These are phyloP conservation scores for Fabrea salina DNA, from an alignment of 169 alveolate species.

Conservation along the genomic window DNA sequence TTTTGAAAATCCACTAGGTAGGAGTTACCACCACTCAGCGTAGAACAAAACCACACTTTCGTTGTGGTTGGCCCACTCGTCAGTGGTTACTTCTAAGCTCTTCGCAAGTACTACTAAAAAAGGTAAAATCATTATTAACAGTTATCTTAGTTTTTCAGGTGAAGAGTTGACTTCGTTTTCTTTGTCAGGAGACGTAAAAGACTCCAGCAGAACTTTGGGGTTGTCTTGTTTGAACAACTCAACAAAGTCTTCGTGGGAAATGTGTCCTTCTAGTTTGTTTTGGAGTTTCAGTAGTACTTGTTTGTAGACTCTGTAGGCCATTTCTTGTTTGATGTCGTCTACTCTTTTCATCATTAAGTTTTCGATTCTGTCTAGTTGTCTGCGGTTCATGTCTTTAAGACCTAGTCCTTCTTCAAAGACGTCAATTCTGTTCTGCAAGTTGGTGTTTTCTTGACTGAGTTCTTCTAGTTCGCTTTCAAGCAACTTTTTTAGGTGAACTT, in stretches of 20 bases:
- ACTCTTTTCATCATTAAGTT: neutral
- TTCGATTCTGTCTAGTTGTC: neutral
- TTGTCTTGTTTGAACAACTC: no score
- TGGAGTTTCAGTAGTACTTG: no score
- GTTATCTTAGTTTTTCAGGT: no score
- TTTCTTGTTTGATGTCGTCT: neutral
- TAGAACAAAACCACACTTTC: neutral
- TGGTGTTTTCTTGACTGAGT: neutral
- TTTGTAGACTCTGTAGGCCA: no score
- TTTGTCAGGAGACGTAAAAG: no score
- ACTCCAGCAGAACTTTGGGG: no score
- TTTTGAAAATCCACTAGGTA: neutral
- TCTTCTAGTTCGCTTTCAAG: neutral
- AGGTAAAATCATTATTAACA: no score
- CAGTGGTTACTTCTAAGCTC: neutral
- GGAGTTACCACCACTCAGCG: constrained; percentile 10
- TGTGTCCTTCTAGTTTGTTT: no score
- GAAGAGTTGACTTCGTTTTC: no score
- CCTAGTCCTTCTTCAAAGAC: neutral
- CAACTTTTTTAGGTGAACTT: neutral
- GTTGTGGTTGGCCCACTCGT: neutral
- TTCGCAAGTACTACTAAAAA: no score
- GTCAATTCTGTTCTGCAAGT: neutral
- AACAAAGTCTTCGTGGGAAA: no score
- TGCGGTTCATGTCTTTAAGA: neutral